Conservation (phyloP, 1,284 basidiomycete species). For the Baeospora myosura region DNA sequence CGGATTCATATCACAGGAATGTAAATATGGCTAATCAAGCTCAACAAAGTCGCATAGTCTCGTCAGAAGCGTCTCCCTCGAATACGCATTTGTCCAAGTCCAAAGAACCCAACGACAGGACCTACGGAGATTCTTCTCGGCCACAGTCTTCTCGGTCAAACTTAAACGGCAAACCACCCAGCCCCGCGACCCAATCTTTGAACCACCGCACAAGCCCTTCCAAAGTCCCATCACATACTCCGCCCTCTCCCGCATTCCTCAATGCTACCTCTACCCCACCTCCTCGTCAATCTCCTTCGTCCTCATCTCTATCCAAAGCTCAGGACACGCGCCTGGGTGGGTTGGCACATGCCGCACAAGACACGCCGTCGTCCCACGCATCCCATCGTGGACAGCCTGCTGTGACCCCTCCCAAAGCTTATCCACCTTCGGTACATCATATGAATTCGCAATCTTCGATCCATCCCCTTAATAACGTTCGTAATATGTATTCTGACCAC, state of each 20-base stretch:
- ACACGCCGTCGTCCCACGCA: background rate
- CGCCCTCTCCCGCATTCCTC: background rate
- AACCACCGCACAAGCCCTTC: background rate
- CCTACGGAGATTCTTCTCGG: background rate
- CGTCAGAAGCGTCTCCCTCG: no score
- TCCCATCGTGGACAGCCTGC: background rate
- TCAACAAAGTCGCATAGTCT: no score
- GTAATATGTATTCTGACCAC: no score
- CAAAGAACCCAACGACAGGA: background rate
- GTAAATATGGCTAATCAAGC: no score
- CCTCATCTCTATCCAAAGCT: background rate
- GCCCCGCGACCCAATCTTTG: background rate
- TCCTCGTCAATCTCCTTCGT: background rate
- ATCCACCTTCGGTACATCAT: no score
- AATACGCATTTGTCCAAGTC: background rate
- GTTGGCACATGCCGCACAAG: background rate
- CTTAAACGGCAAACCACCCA: slow-evolving; percentile 1
- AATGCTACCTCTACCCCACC: background rate
- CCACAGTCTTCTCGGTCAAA: background rate
- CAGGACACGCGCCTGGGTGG: background rate
- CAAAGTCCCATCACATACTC: background rate
- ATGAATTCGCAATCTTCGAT: no score
- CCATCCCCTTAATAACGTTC: no score
- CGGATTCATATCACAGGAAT: no score
- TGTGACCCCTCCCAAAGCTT: no score